Base-by-base conservation (phyloP, 108 stramenopile genomes). In the Craspedostauros australis region DNA sequence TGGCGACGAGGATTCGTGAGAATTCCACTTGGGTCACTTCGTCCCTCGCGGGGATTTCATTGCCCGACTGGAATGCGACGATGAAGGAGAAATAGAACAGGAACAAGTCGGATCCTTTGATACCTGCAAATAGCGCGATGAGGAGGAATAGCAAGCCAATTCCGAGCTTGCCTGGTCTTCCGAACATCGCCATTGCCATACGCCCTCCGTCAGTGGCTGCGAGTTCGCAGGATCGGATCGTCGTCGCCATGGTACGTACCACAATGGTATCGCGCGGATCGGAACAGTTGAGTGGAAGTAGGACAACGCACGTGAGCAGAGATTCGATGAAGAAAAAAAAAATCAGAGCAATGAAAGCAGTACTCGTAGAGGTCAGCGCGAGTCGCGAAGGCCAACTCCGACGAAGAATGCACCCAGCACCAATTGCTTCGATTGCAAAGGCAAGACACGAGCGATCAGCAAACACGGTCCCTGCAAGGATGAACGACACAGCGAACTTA, bases 131-230 rank as follows among this genome's bases (percentile, higher is more conserved):
- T 30, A 91, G 42, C 3, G 76, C 32, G 9, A 51, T 50, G 15
- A 78, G 36, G 16, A 72, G 33, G 16, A 79, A 77, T 5, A 71
- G 22, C 14, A 56, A 50, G 11, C 83, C 82, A 21, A 84, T 62
- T 5, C 51, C 62, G 39, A 75, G 63, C 40, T 76, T 84, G 7
- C 62, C 68, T 5, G 57, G 55, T 43, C 89, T 58, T 1, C 80
- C 80, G 57, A 91, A 86, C 23, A 91, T 48, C 14, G 85, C 69
- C 65, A 84, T 48, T 0, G 80, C 72, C 42, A 86, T 74, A 38
- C 89, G 54, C 4, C 89, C 89, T 15, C 89, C 89, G 52, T 91
- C 89, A 19, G 89, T 91, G 36, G 81, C 70, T 64, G 23, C 24
- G 43, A 27, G 38, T 25, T 29, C 12, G 11, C 31, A 41, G 25